Evolutionary conservation across 768 basidiomycete species (phyloP).

Genomic region (Tricholoma furcatifolium): DNA sequence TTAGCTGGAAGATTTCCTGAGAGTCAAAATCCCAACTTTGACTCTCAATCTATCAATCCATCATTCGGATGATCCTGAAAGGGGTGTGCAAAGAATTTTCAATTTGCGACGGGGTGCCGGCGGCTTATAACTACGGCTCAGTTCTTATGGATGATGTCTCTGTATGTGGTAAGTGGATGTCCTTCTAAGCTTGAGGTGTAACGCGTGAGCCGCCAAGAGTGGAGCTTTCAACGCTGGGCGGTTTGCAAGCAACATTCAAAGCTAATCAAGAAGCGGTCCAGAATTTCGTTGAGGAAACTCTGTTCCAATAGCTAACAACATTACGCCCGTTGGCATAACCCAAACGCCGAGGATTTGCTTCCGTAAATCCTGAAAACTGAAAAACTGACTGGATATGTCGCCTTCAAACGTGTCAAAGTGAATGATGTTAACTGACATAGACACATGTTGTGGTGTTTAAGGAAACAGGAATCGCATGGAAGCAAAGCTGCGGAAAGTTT

Average conservation of each 20-base stretch:
- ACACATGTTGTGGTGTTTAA: not conserved
- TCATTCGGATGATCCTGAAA: too few relatives aligned
- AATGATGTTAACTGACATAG: not conserved
- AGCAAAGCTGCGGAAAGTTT: conserved; percentile 12
- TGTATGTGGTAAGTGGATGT: not conserved
- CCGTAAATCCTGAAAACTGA: not conserved
- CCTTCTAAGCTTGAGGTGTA: not conserved
- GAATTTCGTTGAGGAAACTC: too few relatives aligned
- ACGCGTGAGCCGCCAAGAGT: conserved; percentile 1
- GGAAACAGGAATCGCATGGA: conserved; percentile 17
- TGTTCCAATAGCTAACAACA: not conserved
- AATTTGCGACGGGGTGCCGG: too few relatives aligned
- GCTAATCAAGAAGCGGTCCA: too few relatives aligned
- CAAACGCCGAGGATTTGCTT: not conserved
- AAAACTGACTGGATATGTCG: not conserved
- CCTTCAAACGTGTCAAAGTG: conserved; percentile 2
- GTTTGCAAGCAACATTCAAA: too few relatives aligned
- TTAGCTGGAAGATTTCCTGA: too few relatives aligned
- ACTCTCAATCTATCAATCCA: too few relatives aligned
- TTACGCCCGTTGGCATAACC: not conserved
- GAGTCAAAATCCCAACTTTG: too few relatives aligned
- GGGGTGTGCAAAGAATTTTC: too few relatives aligned
- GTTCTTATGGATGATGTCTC: too few relatives aligned
- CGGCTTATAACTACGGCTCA: too few relatives aligned
- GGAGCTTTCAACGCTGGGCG: too few relatives aligned